Evolutionary conservation across 495 filamentous ascomycete genomes (phyloP).

Genomic region (Cetradonia linearis): DNA sequence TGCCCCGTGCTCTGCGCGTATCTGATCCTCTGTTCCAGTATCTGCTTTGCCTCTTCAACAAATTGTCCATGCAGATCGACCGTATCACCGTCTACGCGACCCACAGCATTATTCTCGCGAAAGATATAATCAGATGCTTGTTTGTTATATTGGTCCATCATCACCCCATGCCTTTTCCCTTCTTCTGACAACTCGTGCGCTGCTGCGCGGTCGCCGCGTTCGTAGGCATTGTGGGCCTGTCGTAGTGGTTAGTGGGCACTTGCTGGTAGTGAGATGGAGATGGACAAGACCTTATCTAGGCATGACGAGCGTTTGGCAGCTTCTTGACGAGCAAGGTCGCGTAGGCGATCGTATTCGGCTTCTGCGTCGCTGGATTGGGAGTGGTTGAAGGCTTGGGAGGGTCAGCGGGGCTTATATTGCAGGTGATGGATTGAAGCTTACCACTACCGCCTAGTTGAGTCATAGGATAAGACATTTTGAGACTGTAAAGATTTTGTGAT

Average conservation of each 20-base stretch:
- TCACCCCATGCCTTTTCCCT: slow-evolving; percentile 68
- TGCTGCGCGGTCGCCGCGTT: slow-evolving; percentile 60
- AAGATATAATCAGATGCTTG: slow-evolving; percentile 92
- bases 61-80: slow-evolving; percentile 93
- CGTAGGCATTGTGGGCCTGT: slow-evolving; percentile 71
- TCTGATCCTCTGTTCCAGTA: slow-evolving; percentile 70
- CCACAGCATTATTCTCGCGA: slow-evolving; percentile 74
- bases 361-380: slow-evolving; percentile 54
- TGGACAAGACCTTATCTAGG: slow-evolving; percentile 51
- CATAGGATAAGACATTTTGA: slow-evolving; percentile 52
- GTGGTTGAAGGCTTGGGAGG: slow-evolving; percentile 71
- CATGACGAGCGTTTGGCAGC: slow-evolving; percentile 62
- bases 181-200: slow-evolving; percentile 77
- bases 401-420: neutral
- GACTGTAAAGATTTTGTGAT: slow-evolving; percentile 7
- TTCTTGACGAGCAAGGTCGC: slow-evolving; percentile 70
- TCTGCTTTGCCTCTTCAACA: slow-evolving; percentile 87
- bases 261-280: neutral
- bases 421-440: slow-evolving; percentile 27
- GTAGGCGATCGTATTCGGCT: slow-evolving; percentile 84
- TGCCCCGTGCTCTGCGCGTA: slow-evolving; percentile 61
- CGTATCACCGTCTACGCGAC: slow-evolving; percentile 61
- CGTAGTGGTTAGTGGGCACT: slow-evolving; percentile 4
- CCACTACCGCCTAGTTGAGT: slow-evolving; percentile 51
- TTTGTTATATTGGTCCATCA: slow-evolving; percentile 73